Conservation (phyloP, 2,329 filamentous ascomycete species). For the Lecanicillium sp. region DNA sequence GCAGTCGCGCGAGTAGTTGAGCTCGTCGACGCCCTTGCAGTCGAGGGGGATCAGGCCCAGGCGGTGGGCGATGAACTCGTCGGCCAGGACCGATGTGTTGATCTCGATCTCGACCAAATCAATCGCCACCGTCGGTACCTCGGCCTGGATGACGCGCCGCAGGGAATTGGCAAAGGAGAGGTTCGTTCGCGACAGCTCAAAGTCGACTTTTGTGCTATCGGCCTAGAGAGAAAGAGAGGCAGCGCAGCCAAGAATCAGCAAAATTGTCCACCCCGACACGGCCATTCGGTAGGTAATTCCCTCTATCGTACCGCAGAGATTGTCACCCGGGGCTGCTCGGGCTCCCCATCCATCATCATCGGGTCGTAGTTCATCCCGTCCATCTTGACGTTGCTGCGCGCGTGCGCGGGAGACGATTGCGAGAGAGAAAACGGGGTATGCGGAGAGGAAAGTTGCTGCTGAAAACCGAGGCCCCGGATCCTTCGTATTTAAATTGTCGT, state of each 20-base stretch:
- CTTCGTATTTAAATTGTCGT: no score
- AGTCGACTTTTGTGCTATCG: conserved; percentile 76
- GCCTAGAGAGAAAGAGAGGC: conserved; percentile 47
- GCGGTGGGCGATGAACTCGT: conserved; percentile 92
- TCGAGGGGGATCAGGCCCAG: conserved; percentile 85
- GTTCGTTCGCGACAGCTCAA: conserved; percentile 83
- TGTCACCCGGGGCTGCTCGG: conserved; percentile 51
- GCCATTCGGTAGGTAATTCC: conserved; percentile 8
- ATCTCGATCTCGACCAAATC: conserved; percentile 88
- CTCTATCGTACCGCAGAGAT: conserved; percentile 48
- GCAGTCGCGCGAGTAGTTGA: conserved; percentile 88
- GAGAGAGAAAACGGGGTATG: neutral
- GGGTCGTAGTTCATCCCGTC: conserved; percentile 54
- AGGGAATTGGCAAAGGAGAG: conserved; percentile 89
- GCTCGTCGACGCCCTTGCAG: conserved; percentile 73
- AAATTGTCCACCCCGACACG: neutral
- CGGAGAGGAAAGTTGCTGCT: neutral
- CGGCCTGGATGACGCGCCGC: conserved; percentile 83
- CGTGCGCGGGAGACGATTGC: conserved; percentile 4
- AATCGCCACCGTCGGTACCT: conserved; percentile 91
- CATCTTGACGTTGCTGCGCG: conserved; percentile 23
- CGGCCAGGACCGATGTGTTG: conserved; percentile 93
- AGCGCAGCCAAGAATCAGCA: conserved; percentile 15
- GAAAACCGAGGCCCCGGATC: neutral
- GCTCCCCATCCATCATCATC: conserved; percentile 54